Base-by-base conservation (phyloP, 2,329 filamentous ascomycete genomes). In the Aspergillus niger region DNA sequence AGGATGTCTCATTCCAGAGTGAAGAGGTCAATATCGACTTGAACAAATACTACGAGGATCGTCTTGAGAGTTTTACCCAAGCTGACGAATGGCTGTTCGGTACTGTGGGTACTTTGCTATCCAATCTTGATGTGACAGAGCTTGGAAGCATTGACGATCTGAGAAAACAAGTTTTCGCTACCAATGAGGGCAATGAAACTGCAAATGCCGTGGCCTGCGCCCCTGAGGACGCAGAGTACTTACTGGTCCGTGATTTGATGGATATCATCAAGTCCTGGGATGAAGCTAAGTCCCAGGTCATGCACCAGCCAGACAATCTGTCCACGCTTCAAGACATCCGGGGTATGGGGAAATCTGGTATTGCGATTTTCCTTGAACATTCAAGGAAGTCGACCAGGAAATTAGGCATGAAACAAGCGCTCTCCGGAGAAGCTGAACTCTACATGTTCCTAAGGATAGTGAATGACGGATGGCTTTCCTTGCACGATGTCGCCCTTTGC, bases 21-120 rank as follows among this genome's bases (percentile, higher is more conserved):
- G 81, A 83, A 39, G 79, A 82, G 20, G 74, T 79, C 15, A 74
- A 78, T 28, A 81, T 84, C 43, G 85, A 87, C 61, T 77, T 79
- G 49, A 77, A 77, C 17, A 85, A 81, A 68, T 81, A 84, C 65
- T 82, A 82, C 60, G 81, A 85, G 64, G 80, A 85, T 57, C 82
- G 84, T 51, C 73, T 88, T 11, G 81, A 83, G 61, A 71, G 79
- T 5, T 83, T 80, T 62, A 75, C 79, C 26, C 78, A 84, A 64
- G 83, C 85, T 2, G 86, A 89, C 69, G 79, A 85, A 62, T 83
- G 80, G 72, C 75, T 86, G 67, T 86, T 85, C 65, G 81, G 82
- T 55, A 82, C 82, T 2, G 74, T 83, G 13, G 80, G 81, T 24
- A 78, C 79, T 51, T 73, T 86, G 3, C 81, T 87, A 55, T 78